Percentiles rank a stretch among this genome's conserved stretches.
phyloP scores from a whole-genome alignment of 2,329 filamentous ascomycete species.

The Diaporthe nobilis region DNA sequence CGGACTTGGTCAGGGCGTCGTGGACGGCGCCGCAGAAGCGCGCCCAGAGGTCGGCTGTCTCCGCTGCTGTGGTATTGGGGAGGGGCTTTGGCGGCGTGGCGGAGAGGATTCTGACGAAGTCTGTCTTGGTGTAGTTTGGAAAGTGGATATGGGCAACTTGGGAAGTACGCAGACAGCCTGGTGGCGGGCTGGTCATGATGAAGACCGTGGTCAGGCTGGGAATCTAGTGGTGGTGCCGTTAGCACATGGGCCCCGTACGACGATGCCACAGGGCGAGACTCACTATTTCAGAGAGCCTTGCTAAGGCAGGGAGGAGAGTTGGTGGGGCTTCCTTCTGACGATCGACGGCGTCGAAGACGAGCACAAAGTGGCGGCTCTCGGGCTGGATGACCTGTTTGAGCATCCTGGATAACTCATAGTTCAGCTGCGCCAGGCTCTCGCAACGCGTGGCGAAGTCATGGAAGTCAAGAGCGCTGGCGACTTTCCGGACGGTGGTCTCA shows the following conservation, averaged over 20 bases:
- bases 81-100: constrained; percentile 60
- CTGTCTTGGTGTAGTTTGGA: constrained; percentile 83
- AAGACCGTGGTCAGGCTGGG: constrained; percentile 83
- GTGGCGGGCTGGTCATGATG: constrained; percentile 79
- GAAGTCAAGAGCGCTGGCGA: constrained; percentile 66
- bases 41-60: constrained; percentile 79
- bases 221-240: constrained; percentile 67
- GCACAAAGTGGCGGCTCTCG: constrained; percentile 73
- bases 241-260: constrained; percentile 21
- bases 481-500: constrained; percentile 76
- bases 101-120: constrained; percentile 84
- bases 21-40: constrained; percentile 88
- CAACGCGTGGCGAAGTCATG: constrained; percentile 63
- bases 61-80: constrained; percentile 65
- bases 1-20: constrained; percentile 86
- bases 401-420: constrained; percentile 78
- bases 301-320: constrained; percentile 85
- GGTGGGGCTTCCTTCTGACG: constrained; percentile 83
- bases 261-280: constrained; percentile 47
- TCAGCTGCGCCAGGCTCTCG: constrained; percentile 84
- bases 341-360: constrained; percentile 92
- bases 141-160: constrained; percentile 86
- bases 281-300: constrained; percentile 85
- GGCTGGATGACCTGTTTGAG: constrained; percentile 61
- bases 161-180: constrained; percentile 77